A percentile compares a stretch with the other conserved stretches of the same genome.
Conservation (phyloP, 2,329 filamentous ascomycete genomes). For the Corinectria fuckeliana region DNA sequence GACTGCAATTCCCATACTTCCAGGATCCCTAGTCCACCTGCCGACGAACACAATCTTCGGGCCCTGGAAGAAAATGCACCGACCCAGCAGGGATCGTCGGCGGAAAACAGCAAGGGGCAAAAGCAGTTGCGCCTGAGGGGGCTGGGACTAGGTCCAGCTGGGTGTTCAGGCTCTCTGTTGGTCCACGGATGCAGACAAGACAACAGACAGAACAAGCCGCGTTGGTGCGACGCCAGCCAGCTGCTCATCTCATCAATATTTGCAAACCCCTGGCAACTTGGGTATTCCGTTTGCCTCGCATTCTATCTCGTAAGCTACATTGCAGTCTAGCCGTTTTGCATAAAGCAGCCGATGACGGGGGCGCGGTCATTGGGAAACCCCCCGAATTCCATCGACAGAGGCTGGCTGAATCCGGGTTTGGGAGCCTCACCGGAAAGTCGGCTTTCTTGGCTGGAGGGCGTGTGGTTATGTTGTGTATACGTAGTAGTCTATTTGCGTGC, state of each 20-base stretch:
- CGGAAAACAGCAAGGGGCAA: background rate
- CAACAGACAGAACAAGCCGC: background rate
- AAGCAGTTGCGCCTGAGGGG: no score
- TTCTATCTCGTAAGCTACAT: constrained; percentile 7
- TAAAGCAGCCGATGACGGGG: no score
- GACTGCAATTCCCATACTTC: constrained; percentile 3
- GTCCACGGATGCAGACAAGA: constrained; percentile 7
- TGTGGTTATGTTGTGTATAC: background rate
- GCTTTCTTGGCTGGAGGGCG: background rate
- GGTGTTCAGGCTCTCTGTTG: no score
- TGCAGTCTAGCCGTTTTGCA: background rate
- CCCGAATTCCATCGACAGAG: no score
- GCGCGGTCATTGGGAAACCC: no score
- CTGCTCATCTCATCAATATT: constrained; percentile 8
- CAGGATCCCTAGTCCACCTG: constrained; percentile 8
- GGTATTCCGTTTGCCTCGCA: constrained; percentile 7
- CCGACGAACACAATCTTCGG: constrained; percentile 4
- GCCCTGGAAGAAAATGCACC: background rate
- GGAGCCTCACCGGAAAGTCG: background rate
- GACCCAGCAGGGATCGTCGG: constrained; percentile 1
- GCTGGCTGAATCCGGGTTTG: no score
- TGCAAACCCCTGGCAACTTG: background rate
- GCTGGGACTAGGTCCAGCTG: background rate
- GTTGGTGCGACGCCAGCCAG: constrained; percentile 8
- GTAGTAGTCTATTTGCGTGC: background rate